phyloP scores from a whole-genome alignment of 305 asterid genomes.

The Fraxinus baroniana region DNA sequence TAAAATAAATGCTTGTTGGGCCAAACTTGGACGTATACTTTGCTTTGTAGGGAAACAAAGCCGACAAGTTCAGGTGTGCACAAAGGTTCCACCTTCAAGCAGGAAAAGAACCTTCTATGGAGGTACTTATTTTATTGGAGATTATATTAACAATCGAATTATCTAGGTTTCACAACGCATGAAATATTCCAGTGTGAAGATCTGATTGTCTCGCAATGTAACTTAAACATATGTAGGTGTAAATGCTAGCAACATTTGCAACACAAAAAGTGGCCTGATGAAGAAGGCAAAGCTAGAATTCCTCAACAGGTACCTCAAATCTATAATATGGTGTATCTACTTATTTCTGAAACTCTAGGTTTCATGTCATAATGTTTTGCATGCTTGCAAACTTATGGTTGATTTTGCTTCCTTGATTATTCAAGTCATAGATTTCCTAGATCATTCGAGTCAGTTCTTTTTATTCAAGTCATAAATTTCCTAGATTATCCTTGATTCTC shows the following conservation, averaged over 20 bases:
- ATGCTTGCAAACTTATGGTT: background rate
- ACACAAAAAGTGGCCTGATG: conserved; percentile 75
- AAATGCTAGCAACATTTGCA: conserved; percentile 49
- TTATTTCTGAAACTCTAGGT: background rate
- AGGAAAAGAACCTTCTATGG: conserved; percentile 67
- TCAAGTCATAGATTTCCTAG: background rate
- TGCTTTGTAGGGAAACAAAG: conserved; percentile 58
- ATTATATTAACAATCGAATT: background rate
- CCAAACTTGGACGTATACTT: conserved; percentile 7
- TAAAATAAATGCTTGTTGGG: background rate
- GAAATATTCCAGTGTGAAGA: conserved; percentile 15
- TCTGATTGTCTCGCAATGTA: conserved; percentile 4
- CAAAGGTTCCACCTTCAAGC: conserved; percentile 87
- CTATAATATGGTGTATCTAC: background rate
- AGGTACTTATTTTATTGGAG: conserved; percentile 40
- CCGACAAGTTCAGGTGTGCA: conserved; percentile 77
- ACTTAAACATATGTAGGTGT: conserved; percentile 33
- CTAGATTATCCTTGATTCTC: background rate
- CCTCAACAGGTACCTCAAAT: conserved; percentile 56
- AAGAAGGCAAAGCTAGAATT: conserved; percentile 88
- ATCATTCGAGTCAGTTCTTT: background rate
- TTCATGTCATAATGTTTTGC: background rate
- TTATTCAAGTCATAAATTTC: background rate
- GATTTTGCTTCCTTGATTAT: background rate
- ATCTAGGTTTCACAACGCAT: background rate